A percentile compares a stretch with the other conserved stretches of the same genome.
These are phyloP conservation scores for Trametes meyenii DNA, from an alignment of 768 basidiomycete genomes.

Conservation along the genomic window DNA sequence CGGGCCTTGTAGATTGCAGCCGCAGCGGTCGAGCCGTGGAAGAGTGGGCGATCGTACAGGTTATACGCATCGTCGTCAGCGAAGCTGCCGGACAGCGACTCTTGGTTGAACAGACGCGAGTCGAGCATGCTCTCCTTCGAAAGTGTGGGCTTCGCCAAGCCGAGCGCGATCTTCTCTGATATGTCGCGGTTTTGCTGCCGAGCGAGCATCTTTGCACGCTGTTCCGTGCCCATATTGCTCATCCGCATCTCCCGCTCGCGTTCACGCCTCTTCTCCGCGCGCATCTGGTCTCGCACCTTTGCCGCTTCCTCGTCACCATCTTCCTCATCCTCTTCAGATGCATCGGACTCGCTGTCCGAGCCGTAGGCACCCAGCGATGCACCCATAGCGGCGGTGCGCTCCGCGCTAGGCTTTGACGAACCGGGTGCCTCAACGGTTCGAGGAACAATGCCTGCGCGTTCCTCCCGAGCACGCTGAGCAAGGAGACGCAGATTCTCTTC, in stretches of 20 bases:
- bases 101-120: slow-evolving; percentile 96
- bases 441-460: slow-evolving; percentile 76
- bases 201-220: slow-evolving; percentile 93
- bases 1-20: slow-evolving; percentile 99
- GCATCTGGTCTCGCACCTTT: slow-evolving; percentile 86
- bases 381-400: slow-evolving; percentile 70
- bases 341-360: slow-evolving; percentile 69
- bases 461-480: slow-evolving; percentile 94
- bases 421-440: slow-evolving; percentile 22
- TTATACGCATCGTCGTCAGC: slow-evolving; percentile 94
- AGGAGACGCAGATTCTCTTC: slow-evolving; percentile 94
- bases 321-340: slow-evolving; percentile 58
- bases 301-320: slow-evolving; percentile 89
- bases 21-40: slow-evolving; percentile 94
- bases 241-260: slow-evolving; percentile 97
- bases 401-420: slow-evolving; percentile 60
- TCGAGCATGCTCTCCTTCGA: slow-evolving; percentile 98
- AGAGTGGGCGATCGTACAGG: slow-evolving; percentile 92
- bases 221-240: slow-evolving; percentile 98
- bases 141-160: slow-evolving; percentile 93
- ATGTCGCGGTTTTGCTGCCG: slow-evolving; percentile 98
- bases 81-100: slow-evolving; percentile 78
- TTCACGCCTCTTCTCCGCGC: slow-evolving; percentile 89
- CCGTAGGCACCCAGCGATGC: slow-evolving; percentile 85
- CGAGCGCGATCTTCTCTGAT: slow-evolving; percentile 97